Evolutionary conservation across 2,329 filamentous ascomycete species (phyloP), one percentile per base, ranked within the genome.

Genomic region (Aspergillus felis): DNA sequence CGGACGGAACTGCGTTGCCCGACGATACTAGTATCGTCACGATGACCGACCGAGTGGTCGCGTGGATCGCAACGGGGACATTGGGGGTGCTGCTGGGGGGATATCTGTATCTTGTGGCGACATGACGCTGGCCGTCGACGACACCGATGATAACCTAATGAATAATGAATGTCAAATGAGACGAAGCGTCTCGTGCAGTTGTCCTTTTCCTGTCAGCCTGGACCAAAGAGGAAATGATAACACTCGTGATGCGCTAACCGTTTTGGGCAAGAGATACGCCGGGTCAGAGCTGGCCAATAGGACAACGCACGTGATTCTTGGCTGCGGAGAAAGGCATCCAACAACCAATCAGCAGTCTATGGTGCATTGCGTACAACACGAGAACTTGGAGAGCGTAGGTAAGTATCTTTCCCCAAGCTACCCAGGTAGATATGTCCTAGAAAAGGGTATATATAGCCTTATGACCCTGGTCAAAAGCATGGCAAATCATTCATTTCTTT

Each of bases 11-110:
- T 20, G 56, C 55, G 8, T 29, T 42, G 60, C 64, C 58, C 17
- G 66, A 58, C 4, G 68, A 72, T 7, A 57, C 70, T 1, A 54
- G 53, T 5, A 48, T 65, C 2, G 63, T 73, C 27, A 72, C 67
- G 2, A 61, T 57, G 12, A 61, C 56, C 0, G 70, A 74, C 42
- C 66, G 57, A 27, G 68, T 64, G 12, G 68, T 68, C 4, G 71
- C 70, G 3, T 64, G 50, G 4, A 60, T 71, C 48, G 27, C 68
- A 51, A 71, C 69, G 14, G 69, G 72, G 3, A 29, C 75, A 7
- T 57, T 75, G 48, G 58, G 59, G 8, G 46, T 64, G 1, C 58
- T 60, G 51, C 44, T 61, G 22, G 61, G 65, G 47, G 54, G 49
- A n/a, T 46, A 52, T 53, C 22, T 51, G 20, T 53, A 58, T 49